phyloP scores from a whole-genome alignment of 1,284 basidiomycete genomes.

The Sporisorium sorghi region DNA sequence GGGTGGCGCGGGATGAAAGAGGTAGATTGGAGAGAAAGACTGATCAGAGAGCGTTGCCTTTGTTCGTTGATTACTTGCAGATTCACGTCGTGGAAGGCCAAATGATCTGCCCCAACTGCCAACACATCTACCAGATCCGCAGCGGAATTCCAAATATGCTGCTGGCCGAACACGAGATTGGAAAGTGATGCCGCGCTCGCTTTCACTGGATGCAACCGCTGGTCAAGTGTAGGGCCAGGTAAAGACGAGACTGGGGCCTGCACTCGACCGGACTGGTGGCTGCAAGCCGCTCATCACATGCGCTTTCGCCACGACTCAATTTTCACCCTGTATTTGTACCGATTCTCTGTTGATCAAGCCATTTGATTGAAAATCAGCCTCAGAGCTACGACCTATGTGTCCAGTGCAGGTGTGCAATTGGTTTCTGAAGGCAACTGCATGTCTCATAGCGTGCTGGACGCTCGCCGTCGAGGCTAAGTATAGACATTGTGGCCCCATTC shows the following conservation, averaged over 20 bases:
- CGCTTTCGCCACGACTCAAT: background rate
- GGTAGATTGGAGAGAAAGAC: background rate
- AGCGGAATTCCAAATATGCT: constrained; percentile 99
- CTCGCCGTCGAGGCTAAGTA: background rate
- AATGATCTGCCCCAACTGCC: constrained; percentile 94
- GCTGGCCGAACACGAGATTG: constrained; percentile 89
- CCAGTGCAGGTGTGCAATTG: background rate
- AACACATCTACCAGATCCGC: constrained; percentile 87
- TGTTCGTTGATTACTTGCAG: constrained; percentile 72
- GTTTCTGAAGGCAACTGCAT: background rate
- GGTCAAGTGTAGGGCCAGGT: no score
- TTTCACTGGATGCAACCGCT: background rate
- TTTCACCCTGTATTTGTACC: constrained; percentile 3
- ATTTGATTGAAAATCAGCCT: background rate
- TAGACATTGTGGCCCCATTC: background rate
- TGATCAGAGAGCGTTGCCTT: background rate
- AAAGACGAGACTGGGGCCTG: no score
- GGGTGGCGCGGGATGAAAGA: background rate
- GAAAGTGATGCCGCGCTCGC: constrained; percentile 60
- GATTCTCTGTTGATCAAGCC: background rate
- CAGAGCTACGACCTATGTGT: background rate
- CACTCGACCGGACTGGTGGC: background rate
- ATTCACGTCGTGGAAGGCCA: constrained; percentile 91
- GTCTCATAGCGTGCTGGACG: background rate
- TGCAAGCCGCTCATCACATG: background rate